A percentile compares a stretch with the other conserved stretches of the same genome.
phyloP scores from a whole-genome alignment of 1,284 basidiomycete species.

The Coniferiporia weirii region DNA sequence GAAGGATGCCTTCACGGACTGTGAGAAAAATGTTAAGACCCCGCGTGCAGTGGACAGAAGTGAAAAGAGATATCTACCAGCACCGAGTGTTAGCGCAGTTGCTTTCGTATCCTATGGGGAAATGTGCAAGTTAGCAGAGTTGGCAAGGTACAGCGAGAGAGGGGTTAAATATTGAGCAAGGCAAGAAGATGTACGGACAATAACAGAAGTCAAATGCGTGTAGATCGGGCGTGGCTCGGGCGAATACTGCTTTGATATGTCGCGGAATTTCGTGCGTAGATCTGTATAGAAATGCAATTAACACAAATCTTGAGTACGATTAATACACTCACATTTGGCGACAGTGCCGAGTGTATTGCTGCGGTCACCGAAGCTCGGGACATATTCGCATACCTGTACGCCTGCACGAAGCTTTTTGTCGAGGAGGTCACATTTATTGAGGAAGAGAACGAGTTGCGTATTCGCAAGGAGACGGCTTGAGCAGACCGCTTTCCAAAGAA shows the following conservation, averaged over 20 bases:
- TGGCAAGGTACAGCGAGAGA: not conserved
- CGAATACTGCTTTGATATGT: slow-evolving; percentile 73
- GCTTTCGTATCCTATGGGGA: slow-evolving; percentile 54
- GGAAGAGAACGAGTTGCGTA: slow-evolving; percentile 71
- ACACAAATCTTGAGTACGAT: not conserved
- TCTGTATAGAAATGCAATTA: slow-evolving; percentile 35
- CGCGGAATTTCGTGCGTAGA: slow-evolving; percentile 69
- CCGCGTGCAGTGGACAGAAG: not conserved
- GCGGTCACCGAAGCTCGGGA: slow-evolving; percentile 65
- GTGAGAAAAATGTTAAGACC: not conserved
- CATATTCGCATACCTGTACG: slow-evolving; percentile 58
- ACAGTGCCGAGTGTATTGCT: slow-evolving; percentile 66
- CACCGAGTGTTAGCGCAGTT: slow-evolving; percentile 59
- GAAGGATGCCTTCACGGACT: slow-evolving; percentile 49
- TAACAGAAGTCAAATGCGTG: slow-evolving; percentile 68
- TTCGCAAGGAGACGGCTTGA: slow-evolving; percentile 66
- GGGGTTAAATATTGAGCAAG: not conserved
- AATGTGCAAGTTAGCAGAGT: not conserved
- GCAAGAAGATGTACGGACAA: slow-evolving; percentile 40
- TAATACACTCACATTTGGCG: slow-evolving; percentile 51
- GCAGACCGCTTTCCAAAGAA: slow-evolving; percentile 74
- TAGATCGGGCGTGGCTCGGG: slow-evolving; percentile 65
- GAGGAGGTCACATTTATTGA: slow-evolving; percentile 78
- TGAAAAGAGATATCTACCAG: slow-evolving; percentile 37
- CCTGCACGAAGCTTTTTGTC: slow-evolving; percentile 60